Evolutionary conservation across 441 rosid genomes (phyloP).

Genomic region (Bruguiera hainesii): DNA sequence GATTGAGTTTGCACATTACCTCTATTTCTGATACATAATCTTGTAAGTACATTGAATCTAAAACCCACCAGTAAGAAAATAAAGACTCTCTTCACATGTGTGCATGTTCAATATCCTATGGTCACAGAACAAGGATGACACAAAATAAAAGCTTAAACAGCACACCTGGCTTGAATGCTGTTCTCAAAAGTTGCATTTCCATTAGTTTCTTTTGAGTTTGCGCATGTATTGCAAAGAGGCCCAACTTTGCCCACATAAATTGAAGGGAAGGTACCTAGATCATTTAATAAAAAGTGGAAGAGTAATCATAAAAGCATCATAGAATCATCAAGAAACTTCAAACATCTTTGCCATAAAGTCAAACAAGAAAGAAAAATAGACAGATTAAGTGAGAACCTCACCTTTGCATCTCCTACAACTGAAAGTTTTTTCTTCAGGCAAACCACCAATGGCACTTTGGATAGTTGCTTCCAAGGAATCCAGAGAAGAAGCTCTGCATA

Average conservation of each 20-base stretch:
- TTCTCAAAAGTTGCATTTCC: constrained; percentile 31
- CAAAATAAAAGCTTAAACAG: constrained; percentile 2
- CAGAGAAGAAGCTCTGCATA: constrained; percentile 71
- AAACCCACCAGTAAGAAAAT: no score
- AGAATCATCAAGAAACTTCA: constrained; percentile 16
- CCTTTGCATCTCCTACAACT: constrained; percentile 94
- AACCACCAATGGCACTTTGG: constrained; percentile 59
- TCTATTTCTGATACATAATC: no score
- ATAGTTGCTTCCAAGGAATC: constrained; percentile 71
- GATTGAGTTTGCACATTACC: no score
- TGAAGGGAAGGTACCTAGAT: constrained; percentile 59
- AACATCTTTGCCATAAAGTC: constrained; percentile 9
- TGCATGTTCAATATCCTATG: no score
- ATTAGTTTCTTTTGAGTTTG: constrained; percentile 47
- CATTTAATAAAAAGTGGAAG: constrained; percentile 22
- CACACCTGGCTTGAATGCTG: constrained; percentile 43
- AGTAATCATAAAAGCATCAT: constrained; percentile 4
- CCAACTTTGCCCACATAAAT: constrained; percentile 69
- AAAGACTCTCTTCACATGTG: no score
- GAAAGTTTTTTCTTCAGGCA: constrained; percentile 64
- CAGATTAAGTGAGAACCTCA: constrained; percentile 20
- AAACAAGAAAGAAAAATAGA: background rate
- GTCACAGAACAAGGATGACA: background rate
- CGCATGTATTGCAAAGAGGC: constrained; percentile 75
- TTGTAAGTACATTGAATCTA: no score